Evolutionary conservation across 371 early-diverging fungal genomes (phyloP), one percentile per base, ranked within the genome.

Genomic region (Apophysomyces ossiformis): DNA sequence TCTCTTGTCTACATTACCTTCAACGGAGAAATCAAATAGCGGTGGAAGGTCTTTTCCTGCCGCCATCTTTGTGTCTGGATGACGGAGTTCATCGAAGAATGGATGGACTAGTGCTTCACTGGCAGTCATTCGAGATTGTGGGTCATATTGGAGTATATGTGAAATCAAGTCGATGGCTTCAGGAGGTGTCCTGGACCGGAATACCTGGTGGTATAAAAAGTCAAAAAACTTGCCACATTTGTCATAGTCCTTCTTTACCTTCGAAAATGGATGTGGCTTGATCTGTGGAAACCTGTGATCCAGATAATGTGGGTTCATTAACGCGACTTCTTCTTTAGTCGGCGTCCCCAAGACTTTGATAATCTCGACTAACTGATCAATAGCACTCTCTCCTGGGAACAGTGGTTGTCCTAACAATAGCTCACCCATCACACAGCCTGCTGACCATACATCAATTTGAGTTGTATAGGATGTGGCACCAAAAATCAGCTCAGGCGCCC

Each of bases 341-440:
- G 99, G 99, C 6, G 98, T 98, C 44, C 99, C 99, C 36, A 99
- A 87, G 15, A 97, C 92, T 81, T 96, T 96, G 86, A 99, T 98
- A 74, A 99, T 99, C 80, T 98, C 97, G 18, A 98, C 97, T 39
- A 99, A 84, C 78, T 99, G 99, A 77, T 99, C 99, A 54, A 99
- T 96, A 62, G 97, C 97, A 60, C 95, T 94, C 76, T 98, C 97
- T 26, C 99, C 99, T 7, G 97, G 94, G 88, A 99, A 99, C 37
- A 99, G 76, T 5, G 98, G 98, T 77, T 91, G 93, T 36, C 96
- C 92, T 47, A 95, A 84, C 84, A 97, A 89, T 65, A 99, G 84
- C 80, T 99, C 99, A 13, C 95, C 95, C 91, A 98, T 95, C 36
- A 99, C 98, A 72, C 99, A 98, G 37, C 96, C 99, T 2, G 96